phyloP scores from a whole-genome alignment of 768 basidiomycete species.

The Rhodotorula toruloides region DNA sequence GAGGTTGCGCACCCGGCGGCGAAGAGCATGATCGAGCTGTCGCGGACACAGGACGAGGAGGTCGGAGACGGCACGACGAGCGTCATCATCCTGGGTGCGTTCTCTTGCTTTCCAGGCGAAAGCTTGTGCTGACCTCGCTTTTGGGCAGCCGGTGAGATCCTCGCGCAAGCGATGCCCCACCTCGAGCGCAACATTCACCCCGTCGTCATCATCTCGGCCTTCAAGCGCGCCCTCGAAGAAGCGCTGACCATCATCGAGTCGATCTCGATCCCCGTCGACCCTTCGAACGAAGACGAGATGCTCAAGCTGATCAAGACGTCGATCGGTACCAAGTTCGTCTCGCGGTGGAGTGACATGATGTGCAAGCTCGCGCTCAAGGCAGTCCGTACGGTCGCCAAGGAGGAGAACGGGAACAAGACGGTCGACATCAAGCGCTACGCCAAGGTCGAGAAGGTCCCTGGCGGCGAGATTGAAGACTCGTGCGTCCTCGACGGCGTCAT shows the following conservation, averaged over 20 bases:
- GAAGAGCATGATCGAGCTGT: slow-evolving; percentile 99
- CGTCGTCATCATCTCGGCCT: slow-evolving; percentile 96
- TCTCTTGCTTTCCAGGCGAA: no score
- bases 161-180: slow-evolving; percentile 86
- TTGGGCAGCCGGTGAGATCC: slow-evolving; percentile 80
- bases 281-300: slow-evolving; percentile 80
- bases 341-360: slow-evolving; percentile 96
- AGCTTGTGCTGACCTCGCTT: not conserved
- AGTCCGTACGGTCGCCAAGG: slow-evolving; percentile 70
- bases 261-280: slow-evolving; percentile 86
- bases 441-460: slow-evolving; percentile 93
- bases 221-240: slow-evolving; percentile 91
- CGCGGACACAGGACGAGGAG: slow-evolving; percentile 96
- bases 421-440: slow-evolving; percentile 99
- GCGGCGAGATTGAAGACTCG: slow-evolving; percentile 93
- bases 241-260: slow-evolving; percentile 79
- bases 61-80: slow-evolving; percentile 98
- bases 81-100: slow-evolving; percentile 89
- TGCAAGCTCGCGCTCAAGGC: slow-evolving; percentile 89
- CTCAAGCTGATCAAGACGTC: slow-evolving; percentile 94
- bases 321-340: slow-evolving; percentile 96
- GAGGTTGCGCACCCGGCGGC: slow-evolving; percentile 98
- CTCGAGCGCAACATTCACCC: slow-evolving; percentile 97
- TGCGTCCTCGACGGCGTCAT: slow-evolving; percentile 82
- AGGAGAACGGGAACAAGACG: slow-evolving; percentile 61